These are phyloP conservation scores for Syncephalis plumigaleata DNA, from an alignment of 371 early-diverging fungal species.

Conservation along the genomic window DNA sequence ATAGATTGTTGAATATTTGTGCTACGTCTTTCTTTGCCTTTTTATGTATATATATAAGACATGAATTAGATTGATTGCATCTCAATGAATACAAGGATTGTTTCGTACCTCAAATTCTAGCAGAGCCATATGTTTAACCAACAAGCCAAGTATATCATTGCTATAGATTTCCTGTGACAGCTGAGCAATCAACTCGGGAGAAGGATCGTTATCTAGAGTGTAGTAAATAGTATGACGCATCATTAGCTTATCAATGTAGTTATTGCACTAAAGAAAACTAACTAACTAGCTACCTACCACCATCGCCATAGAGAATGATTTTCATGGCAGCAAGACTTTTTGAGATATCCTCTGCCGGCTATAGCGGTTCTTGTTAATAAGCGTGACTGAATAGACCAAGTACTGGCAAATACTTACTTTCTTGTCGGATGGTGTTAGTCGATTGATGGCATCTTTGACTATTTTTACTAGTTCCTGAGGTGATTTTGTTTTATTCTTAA, in stretches of 20 bases:
- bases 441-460: constrained; percentile 62
- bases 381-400: neutral
- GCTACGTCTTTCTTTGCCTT: constrained; percentile 95
- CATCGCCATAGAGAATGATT: constrained; percentile 81
- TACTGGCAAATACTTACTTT: constrained; percentile 18
- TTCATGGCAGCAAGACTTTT: constrained; percentile 83
- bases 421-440: constrained; percentile 46
- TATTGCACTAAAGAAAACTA: neutral
- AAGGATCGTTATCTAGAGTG: constrained; percentile 58
- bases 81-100: neutral
- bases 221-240: neutral
- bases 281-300: constrained; percentile 26
- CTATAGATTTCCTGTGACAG: constrained; percentile 87
- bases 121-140: constrained; percentile 68
- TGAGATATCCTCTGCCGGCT: constrained; percentile 91
- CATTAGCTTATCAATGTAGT: neutral
- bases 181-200: constrained; percentile 82
- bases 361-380: constrained; percentile 8
- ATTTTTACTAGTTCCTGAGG: constrained; percentile 77
- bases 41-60: too few relatives aligned
- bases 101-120: constrained; percentile 82
- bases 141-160: constrained; percentile 64
- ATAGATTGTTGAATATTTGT: constrained; percentile 88
- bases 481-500: constrained; percentile 73
- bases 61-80: neutral